These are phyloP conservation scores for Daldinia concentrica DNA, from an alignment of 495 filamentous ascomycete species.

Conservation along the genomic window DNA sequence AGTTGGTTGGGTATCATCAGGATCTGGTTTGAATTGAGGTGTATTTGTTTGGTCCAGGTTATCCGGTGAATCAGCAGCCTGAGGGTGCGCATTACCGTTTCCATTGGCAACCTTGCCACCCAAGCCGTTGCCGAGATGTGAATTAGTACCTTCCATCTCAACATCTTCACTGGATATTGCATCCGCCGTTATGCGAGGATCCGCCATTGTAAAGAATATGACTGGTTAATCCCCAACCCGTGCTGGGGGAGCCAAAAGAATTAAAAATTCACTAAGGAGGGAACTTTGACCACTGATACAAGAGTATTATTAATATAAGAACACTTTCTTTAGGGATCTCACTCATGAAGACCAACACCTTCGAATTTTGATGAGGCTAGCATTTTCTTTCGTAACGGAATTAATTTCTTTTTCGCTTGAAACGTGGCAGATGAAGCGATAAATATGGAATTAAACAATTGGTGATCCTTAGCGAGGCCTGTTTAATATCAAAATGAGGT, in stretches of 20 bases:
- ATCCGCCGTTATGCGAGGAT: constrained; percentile 20
- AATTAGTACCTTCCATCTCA: constrained; percentile 32
- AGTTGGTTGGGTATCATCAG: constrained; percentile 31
- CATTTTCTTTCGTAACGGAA: constrained; percentile 17
- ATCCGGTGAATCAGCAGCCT: background rate
- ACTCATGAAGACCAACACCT: constrained; percentile 12
- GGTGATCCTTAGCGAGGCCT: background rate
- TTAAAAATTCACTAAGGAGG: background rate
- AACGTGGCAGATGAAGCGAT: background rate
- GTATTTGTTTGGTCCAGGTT: constrained; percentile 16
- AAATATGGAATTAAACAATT: background rate
- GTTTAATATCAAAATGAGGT: background rate
- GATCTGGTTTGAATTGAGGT: constrained; percentile 32
- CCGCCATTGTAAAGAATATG: constrained; percentile 26
- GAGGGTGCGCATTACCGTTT: constrained; percentile 19
- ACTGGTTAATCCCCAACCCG: constrained; percentile 23
- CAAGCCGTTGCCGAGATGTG: constrained; percentile 21
- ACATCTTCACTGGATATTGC: constrained; percentile 24
- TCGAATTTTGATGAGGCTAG: constrained; percentile 8
- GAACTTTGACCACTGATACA: background rate
- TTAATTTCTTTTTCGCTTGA: background rate
- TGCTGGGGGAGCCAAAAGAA: background rate
- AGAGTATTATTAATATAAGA: background rate
- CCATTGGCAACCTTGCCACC: constrained; percentile 11
- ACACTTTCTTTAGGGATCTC: constrained; percentile 2